Base-by-base conservation (phyloP, 2,329 filamentous ascomycete genomes). In the Beauveria rudraprayagi region DNA sequence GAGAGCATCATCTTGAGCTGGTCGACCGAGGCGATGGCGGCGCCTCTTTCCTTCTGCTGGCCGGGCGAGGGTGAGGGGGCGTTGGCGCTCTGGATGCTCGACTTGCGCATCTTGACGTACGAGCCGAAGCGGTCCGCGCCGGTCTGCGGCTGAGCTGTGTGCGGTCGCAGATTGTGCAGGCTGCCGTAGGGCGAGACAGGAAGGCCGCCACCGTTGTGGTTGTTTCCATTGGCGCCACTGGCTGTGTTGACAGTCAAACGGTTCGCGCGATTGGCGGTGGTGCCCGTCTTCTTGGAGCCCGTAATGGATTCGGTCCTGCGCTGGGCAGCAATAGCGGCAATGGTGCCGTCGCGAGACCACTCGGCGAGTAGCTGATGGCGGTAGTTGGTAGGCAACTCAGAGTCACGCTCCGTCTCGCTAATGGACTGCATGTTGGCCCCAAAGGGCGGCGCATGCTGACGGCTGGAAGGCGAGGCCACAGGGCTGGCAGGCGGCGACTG, bases 281-380 rank as follows among this genome's bases (percentile, higher is more conserved):
- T 89, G 47, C 83, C 87, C 1, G 83, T 80, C 64, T 84, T 85
- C 64, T 84, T 85, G 3, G 91, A 95, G 24, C 91, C 91, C 59
- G 80, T 89, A 60, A 95, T 76, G 4, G 91, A 96, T 14, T 84
- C 83, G 0, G 89, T 84, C 67, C 87, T 90, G 67, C 86, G 86
- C 55, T 80, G 83, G 60, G 89, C 84, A 62, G 89, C 85, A 54
- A 90, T 81, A 43, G 83, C 80, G 11, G 86, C 83, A 57, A 94
- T 77, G 37, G 89, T 89, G 16, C 79, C 75, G 24, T 96, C 92
- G 69, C 87, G 86, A 44, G 85, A 88, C 93, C 93, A 97, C 53
- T 90, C 84, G 22, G 83, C 78, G 61, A 91, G 76, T 83, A 97
- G 90, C 66, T 90, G 83, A 64, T 94, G 90, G 65, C 82, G 85